These are phyloP conservation scores for Pseudonitzschia delicatissima DNA, from an alignment of 108 stramenopile species.

Conservation along the genomic window DNA sequence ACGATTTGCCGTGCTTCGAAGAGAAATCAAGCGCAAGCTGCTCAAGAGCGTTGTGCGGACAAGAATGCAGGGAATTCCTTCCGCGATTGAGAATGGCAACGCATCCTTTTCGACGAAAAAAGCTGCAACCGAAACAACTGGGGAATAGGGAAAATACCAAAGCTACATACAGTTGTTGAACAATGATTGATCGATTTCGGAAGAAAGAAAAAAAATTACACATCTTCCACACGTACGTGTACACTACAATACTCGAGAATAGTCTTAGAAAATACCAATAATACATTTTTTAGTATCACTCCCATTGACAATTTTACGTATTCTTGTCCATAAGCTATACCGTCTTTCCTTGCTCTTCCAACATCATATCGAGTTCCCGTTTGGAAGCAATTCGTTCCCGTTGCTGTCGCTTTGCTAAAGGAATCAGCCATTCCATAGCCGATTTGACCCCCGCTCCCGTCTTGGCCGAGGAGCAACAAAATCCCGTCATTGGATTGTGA, in stretches of 20 bases:
- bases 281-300: too few relatives aligned
- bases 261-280: too few relatives aligned
- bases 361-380: conserved; percentile 9
- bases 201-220: too few relatives aligned
- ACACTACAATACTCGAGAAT: too few relatives aligned
- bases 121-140: too few relatives aligned
- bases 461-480: conserved; percentile 73
- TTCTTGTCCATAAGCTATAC: background rate
- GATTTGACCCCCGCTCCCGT: conserved; percentile 69
- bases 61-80: conserved; percentile 16
- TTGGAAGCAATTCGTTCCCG: conserved; percentile 28
- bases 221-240: too few relatives aligned
- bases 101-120: background rate
- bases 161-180: too few relatives aligned
- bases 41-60: background rate
- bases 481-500: conserved; percentile 39
- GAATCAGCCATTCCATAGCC: conserved; percentile 77
- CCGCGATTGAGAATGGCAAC: conserved; percentile 8
- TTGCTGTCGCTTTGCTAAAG: conserved; percentile 46
- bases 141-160: too few relatives aligned
- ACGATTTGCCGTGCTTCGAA: conserved; percentile 16
- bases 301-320: too few relatives aligned
- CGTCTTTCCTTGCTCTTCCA: background rate
- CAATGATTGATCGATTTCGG: too few relatives aligned
- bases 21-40: conserved; percentile 19